phyloP scores from a whole-genome alignment of 352 stramenopile species.

The Phytophthora pluvialis region DNA sequence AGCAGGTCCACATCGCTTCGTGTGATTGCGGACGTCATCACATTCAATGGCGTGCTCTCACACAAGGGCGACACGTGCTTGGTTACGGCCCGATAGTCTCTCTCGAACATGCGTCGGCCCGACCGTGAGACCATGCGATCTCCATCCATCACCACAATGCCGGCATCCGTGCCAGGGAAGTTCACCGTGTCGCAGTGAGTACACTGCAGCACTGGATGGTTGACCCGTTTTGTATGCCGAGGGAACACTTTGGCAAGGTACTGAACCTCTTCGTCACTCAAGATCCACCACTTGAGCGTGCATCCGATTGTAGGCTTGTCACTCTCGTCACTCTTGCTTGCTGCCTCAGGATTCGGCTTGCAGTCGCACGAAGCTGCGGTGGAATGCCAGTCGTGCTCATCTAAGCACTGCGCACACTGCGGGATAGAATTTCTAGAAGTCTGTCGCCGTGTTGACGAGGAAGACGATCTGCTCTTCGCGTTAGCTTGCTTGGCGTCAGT shows the following conservation, averaged over 20 bases:
- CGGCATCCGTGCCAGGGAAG: slow-evolving; percentile 77
- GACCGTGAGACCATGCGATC: slow-evolving; percentile 73
- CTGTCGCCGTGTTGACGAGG: slow-evolving; percentile 5
- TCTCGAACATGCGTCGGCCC: slow-evolving; percentile 78
- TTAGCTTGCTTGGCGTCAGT: slow-evolving; percentile 5
- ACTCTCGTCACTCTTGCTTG: slow-evolving; percentile 2
- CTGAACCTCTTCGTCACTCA: slow-evolving; percentile 71
- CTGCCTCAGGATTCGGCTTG: slow-evolving; percentile 8
- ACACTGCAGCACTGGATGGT: slow-evolving; percentile 75
- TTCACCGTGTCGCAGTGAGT: slow-evolving; percentile 80
- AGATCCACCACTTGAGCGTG: slow-evolving; percentile 72
- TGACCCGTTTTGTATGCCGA: slow-evolving; percentile 41
- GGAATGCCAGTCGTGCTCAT: slow-evolving; percentile 52
- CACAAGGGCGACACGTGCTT: slow-evolving; percentile 81
- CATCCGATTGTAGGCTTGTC: slow-evolving; percentile 17
- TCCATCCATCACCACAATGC: slow-evolving; percentile 73
- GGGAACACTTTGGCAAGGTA: slow-evolving; percentile 77
- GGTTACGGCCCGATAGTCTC: slow-evolving; percentile 80
- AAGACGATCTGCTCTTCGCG: slow-evolving; percentile 1
- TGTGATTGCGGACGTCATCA: slow-evolving; percentile 50
- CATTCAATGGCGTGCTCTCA: slow-evolving; percentile 69
- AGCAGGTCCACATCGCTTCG: slow-evolving; percentile 59
- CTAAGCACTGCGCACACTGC: slow-evolving; percentile 63
- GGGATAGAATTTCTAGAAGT: slow-evolving; percentile 37
- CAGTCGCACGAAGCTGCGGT: slow-evolving; percentile 42